Conservation (phyloP, 805 yeast species). For the Schizosaccharomyces pombe region DNA sequence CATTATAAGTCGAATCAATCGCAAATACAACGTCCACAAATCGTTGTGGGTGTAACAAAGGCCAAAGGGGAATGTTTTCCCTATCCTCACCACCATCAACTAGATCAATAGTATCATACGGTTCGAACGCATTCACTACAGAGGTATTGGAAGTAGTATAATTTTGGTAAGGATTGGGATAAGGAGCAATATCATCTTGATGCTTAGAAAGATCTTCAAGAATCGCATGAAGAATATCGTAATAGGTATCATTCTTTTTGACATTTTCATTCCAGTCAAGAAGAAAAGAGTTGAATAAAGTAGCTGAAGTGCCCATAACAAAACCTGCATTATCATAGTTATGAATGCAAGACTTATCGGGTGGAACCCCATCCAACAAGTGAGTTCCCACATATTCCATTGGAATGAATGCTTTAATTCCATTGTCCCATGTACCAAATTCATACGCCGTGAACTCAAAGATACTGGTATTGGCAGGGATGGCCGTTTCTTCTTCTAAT, state of each 20-base stretch:
- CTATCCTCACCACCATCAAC: constrained; percentile 67
- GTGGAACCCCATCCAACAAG: constrained; percentile 35
- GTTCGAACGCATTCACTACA: neutral
- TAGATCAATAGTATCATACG: constrained; percentile 18
- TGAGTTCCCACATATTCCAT: constrained; percentile 47
- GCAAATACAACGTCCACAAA: constrained; percentile 42
- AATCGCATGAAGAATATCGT: neutral
- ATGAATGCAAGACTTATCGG: constrained; percentile 25
- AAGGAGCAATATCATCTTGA: constrained; percentile 35
- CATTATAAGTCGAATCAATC: constrained; percentile 43
- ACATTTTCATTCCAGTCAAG: neutral
- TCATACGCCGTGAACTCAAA: constrained; percentile 33
- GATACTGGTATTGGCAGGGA: constrained; percentile 43
- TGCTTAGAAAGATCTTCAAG: constrained; percentile 13
- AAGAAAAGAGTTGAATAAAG: constrained; percentile 13
- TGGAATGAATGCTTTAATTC: constrained; percentile 40
- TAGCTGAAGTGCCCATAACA: constrained; percentile 39
- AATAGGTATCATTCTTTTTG: neutral
- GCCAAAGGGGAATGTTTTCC: constrained; percentile 46
- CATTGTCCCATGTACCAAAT: constrained; percentile 75
- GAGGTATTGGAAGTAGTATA: neutral
- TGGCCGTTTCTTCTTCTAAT: constrained; percentile 25
- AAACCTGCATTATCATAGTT: constrained; percentile 68
- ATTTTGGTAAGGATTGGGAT: constrained; percentile 45
- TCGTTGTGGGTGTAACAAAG: constrained; percentile 39